These are phyloP conservation scores for Tetrahymena thermophila DNA, from an alignment of 73 alveolate species.

Conservation along the genomic window DNA sequence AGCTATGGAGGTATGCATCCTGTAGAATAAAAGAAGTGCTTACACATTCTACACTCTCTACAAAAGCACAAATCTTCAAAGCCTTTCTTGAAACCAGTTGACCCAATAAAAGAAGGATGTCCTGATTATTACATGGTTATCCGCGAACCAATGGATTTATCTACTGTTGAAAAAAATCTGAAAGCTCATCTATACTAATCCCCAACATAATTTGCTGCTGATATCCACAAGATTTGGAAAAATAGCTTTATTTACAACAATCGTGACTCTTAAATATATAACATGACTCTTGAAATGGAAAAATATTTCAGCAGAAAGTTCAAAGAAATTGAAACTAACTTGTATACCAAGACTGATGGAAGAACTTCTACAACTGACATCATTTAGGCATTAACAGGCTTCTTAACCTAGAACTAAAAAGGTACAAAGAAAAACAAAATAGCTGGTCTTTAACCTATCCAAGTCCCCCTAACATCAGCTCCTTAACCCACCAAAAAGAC, in stretches of 20 bases:
- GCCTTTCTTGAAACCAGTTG: slow-evolving; percentile 39
- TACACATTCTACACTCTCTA: background rate
- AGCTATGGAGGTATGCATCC: background rate
- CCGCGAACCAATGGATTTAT: slow-evolving; percentile 75
- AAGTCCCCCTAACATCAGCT: background rate
- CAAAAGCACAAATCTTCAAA: background rate
- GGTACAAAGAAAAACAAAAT: background rate
- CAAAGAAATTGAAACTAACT: slow-evolving; percentile 4
- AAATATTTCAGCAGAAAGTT: background rate
- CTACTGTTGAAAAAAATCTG: slow-evolving; percentile 61
- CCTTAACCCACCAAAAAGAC: background rate
- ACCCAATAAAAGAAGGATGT: slow-evolving; percentile 21
- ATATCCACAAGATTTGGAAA: slow-evolving; percentile 21
- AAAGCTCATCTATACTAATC: slow-evolving; percentile 3
- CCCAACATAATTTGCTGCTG: slow-evolving; percentile 21
- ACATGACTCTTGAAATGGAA: slow-evolving; percentile 14
- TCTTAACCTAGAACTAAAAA: background rate
- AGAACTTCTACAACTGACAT: background rate
- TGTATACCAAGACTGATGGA: background rate
- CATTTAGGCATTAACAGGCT: background rate
- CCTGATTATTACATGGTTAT: slow-evolving; percentile 81
- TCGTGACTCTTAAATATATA: slow-evolving; percentile 3
- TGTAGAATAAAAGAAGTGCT: background rate
- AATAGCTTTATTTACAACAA: slow-evolving; percentile 9
- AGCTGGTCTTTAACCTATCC: background rate